Evolutionary conservation across 768 basidiomycete species (phyloP), one percentile per base, ranked within the genome.

Genomic region (Suillus sp.): DNA sequence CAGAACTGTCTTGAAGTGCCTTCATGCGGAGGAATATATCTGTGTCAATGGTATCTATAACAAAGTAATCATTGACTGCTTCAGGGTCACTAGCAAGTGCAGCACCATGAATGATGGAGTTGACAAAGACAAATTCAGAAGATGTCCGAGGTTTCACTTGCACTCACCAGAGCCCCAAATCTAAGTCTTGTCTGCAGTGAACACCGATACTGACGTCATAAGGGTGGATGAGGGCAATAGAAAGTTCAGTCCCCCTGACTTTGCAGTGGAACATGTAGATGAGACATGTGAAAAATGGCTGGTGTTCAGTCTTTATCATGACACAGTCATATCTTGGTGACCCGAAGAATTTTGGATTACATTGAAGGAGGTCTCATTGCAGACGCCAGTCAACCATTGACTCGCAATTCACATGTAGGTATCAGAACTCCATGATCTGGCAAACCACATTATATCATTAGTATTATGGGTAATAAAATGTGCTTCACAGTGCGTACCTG

Each of bases 311-410:
- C 43, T 45, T 45, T 22, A 45, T 45, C 0, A 45, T 45, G 43
- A 45, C 11, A 1, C 43, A 45, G 43, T 45, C 43, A 45, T 45
- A 45, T 45, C 43, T 45, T 45, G 43, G n/a, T 45, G 43, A 22
- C 43, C 43, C n/a, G 2, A 45, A 45, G 11, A 72, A 72, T 7
- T 10, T 3, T 0, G 69, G 67, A 22, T 34, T 64, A 47, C 67
- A 71, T 20, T 42, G 63, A 11, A 70, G 59, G 13, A 59, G 58
- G 56, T 71, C 69, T 4, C 51, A 32, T 11, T 48, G 32, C 42
- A 45, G 9, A 18, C 61, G 22, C 69, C 67, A 67, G 25, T 68
- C 57, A 7, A 71, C 67, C 4, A 34, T 58, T 0, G 71, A 72
- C 38, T 72, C 59, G 22, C 59, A 72, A 13, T 64, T 64, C 1